Conservation (phyloP, 345 rosid genomes). For the Iberis pinnata region DNA sequence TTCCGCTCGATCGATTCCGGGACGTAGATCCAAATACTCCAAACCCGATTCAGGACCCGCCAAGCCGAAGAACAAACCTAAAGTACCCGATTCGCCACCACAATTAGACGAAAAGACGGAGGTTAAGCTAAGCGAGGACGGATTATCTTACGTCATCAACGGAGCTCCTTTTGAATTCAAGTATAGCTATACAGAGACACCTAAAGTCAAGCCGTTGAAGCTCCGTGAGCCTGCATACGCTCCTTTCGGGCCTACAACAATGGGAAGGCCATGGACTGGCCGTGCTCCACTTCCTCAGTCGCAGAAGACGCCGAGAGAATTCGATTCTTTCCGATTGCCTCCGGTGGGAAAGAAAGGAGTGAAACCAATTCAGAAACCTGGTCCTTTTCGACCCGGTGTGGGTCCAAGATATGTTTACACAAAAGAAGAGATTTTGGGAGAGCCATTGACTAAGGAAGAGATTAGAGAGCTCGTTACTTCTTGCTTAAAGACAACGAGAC, state of each 20-base stretch:
- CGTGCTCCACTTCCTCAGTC: slow-evolving; percentile 69
- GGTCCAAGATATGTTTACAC: slow-evolving; percentile 68
- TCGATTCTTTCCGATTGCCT: slow-evolving; percentile 77
- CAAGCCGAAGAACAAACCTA: slow-evolving; percentile 37
- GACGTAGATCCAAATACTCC: slow-evolving; percentile 71
- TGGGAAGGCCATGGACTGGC: slow-evolving; percentile 94
- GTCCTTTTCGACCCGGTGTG: slow-evolving; percentile 66
- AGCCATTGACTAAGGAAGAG: slow-evolving; percentile 70
- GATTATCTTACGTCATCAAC: slow-evolving; percentile 60
- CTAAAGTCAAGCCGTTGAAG: slow-evolving; percentile 67
- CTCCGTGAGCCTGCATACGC: slow-evolving; percentile 69
- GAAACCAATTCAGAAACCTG: slow-evolving; percentile 84
- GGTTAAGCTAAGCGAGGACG: slow-evolving; percentile 52
- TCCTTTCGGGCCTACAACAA: slow-evolving; percentile 82
- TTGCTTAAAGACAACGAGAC: slow-evolving; percentile 52
- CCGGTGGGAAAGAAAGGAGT: slow-evolving; percentile 78
- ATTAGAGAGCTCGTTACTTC: slow-evolving; percentile 49
- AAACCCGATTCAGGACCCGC: slow-evolving; percentile 34
- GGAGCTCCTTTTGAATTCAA: slow-evolving; percentile 94
- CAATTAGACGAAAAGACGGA: slow-evolving; percentile 36
- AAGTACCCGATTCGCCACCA: slow-evolving; percentile 22
- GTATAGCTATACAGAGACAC: slow-evolving; percentile 93
- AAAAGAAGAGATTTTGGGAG: slow-evolving; percentile 80
- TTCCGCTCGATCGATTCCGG: slow-evolving; percentile 67
- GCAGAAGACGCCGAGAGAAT: slow-evolving; percentile 70